phyloP scores from a whole-genome alignment of 1,284 basidiomycete genomes.

The Takashimella tepidaria region DNA sequence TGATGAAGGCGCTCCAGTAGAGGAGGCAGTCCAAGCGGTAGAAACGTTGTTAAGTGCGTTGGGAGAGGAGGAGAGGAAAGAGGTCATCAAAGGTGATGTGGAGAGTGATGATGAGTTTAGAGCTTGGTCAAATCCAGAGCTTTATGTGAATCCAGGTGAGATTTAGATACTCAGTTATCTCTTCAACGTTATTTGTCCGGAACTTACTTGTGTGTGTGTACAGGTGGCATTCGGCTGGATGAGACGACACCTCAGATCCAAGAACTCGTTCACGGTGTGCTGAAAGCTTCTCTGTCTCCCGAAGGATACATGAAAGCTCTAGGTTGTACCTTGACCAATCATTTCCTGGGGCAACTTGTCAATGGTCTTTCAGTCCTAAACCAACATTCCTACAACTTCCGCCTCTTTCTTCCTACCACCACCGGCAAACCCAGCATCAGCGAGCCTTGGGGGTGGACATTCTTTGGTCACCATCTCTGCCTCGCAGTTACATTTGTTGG shows the following conservation, averaged over 20 bases:
- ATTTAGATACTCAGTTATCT: neutral
- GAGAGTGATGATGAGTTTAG: constrained; percentile 35
- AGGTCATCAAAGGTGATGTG: constrained; percentile 27
- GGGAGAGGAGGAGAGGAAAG: constrained; percentile 16
- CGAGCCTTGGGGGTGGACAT: constrained; percentile 38
- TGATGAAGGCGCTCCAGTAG: constrained; percentile 40
- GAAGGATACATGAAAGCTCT: constrained; percentile 39
- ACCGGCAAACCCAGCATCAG: constrained; percentile 17
- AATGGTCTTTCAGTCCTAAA: constrained; percentile 37
- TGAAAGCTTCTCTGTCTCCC: constrained; percentile 31
- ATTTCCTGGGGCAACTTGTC: constrained; percentile 42
- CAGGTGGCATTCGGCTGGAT: constrained; percentile 43
- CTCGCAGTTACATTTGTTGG: constrained; percentile 40
- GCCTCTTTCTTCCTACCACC: constrained; percentile 24
- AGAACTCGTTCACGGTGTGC: constrained; percentile 27
- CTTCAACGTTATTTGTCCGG: neutral
- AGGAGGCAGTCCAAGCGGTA: constrained; percentile 27
- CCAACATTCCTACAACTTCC: constrained; percentile 43
- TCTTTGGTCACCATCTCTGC: constrained; percentile 46
- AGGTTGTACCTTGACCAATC: constrained; percentile 39
- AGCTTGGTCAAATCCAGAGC: constrained; percentile 42
- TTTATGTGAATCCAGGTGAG: constrained; percentile 39
- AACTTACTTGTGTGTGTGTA: neutral
- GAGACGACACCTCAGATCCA: constrained; percentile 28
- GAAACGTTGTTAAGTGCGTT: constrained; percentile 21